Evolutionary conservation across 352 stramenopile species (phyloP), one percentile per base, ranked within the genome.

Genomic region (Globisporangium irregulare): DNA sequence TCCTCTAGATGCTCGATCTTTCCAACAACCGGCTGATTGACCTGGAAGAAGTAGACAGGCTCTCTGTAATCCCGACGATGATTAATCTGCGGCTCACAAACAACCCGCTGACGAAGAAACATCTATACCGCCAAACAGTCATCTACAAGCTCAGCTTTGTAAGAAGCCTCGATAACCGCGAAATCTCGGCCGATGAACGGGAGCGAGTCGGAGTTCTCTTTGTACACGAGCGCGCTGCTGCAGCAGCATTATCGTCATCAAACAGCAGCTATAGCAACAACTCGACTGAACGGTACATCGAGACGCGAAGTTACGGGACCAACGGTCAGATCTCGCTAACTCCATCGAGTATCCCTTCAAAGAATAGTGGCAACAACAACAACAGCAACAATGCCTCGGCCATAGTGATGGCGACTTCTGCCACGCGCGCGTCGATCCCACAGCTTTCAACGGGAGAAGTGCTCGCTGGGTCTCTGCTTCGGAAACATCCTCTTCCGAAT

Each of bases 81-180:
- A 41, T 83, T 7, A 84, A 95, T 34, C 67, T 97, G 15, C 74
- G 74, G 5, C 46, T 95, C 15, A 57, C 62, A 24, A 91, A 88
- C 71, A 96, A 96, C 46, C 84, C 89, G 3, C 29, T 96, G 36
- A 76, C 79, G 1, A 92, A 95, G 64, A 94, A 94, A 65, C 86
- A 95, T 48, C 66, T 95, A 62, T 96, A 94, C 66, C 87, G 89
- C 2, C 78, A 89, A 9, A 86, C 80, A 14, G 61, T 92, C 4
- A 27, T 96, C 36, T 86, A 78, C 67, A 81, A 82, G 41, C 77
- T 96, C 38, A 72, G 74, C 14, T 71, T 72, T 5, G 67, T 97
- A 5, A 73, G 79, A 56, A 78, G 55, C 14, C 62, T 97, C 2
- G 89, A 97, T 61, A 81, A 81, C 1, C 79, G 78, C 27, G 88